Conservation (phyloP, 495 filamentous ascomycete genomes). For the Penicillium verhagenii region DNA sequence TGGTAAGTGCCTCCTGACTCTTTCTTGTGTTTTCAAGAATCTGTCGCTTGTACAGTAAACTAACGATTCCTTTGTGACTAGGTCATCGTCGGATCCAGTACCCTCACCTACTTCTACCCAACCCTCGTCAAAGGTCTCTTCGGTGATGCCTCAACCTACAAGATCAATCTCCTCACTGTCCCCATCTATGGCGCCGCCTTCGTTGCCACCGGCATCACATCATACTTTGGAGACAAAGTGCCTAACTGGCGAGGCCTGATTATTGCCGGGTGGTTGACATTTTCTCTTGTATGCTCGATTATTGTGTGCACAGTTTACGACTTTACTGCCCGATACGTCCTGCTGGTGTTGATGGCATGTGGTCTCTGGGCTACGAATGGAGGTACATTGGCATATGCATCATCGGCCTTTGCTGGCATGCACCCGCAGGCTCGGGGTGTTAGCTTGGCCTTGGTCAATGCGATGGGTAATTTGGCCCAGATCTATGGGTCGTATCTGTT, state of each 20-base stretch:
- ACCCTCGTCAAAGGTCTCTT: slow-evolving; percentile 46
- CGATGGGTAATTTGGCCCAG: slow-evolving; percentile 48
- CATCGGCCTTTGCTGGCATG: slow-evolving; percentile 41
- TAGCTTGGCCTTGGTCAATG: slow-evolving; percentile 49
- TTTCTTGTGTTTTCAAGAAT: too few species aligned
- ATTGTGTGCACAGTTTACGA: slow-evolving; percentile 43
- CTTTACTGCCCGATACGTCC: slow-evolving; percentile 48
- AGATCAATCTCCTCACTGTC: slow-evolving; percentile 36
- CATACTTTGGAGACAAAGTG: slow-evolving; percentile 34
- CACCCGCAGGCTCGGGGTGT: slow-evolving; percentile 36
- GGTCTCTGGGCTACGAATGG: slow-evolving; percentile 50
- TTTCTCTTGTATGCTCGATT: slow-evolving; percentile 42
- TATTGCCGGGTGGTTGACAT: slow-evolving; percentile 35
- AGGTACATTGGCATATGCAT: slow-evolving; percentile 42
- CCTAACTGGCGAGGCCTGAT: slow-evolving; percentile 28
- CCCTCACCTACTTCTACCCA: slow-evolving; percentile 53
- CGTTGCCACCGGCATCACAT: slow-evolving; percentile 32
- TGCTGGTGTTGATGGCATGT: slow-evolving; percentile 52
- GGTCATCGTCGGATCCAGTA: slow-evolving; percentile 40
- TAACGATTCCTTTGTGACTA: not conserved
- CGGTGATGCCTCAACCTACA: slow-evolving; percentile 39
- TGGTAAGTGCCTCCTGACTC: slow-evolving; percentile 14
- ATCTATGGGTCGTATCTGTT: slow-evolving; percentile 49
- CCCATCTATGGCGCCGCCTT: slow-evolving; percentile 47
- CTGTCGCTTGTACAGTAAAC: too few species aligned